phyloP scores from a whole-genome alignment of 371 early-diverging fungal genomes.

The Coemansia sp. region DNA sequence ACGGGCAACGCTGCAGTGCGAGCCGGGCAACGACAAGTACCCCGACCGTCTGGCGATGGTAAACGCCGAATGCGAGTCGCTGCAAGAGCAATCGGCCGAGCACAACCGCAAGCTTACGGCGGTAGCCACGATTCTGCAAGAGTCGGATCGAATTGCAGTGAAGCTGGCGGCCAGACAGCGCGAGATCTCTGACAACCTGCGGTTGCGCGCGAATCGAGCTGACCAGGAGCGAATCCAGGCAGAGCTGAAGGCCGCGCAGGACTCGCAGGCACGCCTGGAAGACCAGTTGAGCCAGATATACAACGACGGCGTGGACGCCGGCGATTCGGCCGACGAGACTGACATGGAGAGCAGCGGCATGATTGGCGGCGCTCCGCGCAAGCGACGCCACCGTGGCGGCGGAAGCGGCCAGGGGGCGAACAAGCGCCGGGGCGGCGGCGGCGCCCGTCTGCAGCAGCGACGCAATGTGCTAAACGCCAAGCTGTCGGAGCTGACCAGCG shows the following conservation, averaged over 20 bases:
- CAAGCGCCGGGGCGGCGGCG: slow-evolving; percentile 11
- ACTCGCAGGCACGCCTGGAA: slow-evolving; percentile 30
- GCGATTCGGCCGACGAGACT: background rate
- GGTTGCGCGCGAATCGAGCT: slow-evolving; percentile 25
- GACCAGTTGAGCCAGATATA: slow-evolving; percentile 26
- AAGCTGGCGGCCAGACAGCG: slow-evolving; percentile 37
- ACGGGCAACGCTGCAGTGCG: slow-evolving; percentile 22
- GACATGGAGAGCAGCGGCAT: slow-evolving; percentile 1
- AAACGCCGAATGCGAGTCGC: slow-evolving; percentile 25
- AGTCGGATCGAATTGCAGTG: slow-evolving; percentile 31
- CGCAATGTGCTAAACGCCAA: slow-evolving; percentile 33
- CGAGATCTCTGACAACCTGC: slow-evolving; percentile 39
- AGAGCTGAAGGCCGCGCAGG: slow-evolving; percentile 19
- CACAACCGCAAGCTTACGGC: slow-evolving; percentile 3
- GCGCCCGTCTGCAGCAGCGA: slow-evolving; percentile 31
- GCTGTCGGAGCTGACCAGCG: slow-evolving; percentile 37
- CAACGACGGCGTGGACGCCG: slow-evolving; percentile 5
- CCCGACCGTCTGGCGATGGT: slow-evolving; percentile 52
- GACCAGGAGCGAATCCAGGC: slow-evolving; percentile 23
- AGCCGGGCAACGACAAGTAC: slow-evolving; percentile 32
- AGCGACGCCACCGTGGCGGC: slow-evolving; percentile 19
- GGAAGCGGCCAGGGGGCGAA: slow-evolving; percentile 2
- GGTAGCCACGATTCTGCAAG: slow-evolving; percentile 17
- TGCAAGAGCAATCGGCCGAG: slow-evolving; percentile 5
- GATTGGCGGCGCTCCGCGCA: slow-evolving; percentile 17